phyloP scores from a whole-genome alignment of 192 early-diverging fungal genomes.

The Rhizophagus prolifer region DNA sequence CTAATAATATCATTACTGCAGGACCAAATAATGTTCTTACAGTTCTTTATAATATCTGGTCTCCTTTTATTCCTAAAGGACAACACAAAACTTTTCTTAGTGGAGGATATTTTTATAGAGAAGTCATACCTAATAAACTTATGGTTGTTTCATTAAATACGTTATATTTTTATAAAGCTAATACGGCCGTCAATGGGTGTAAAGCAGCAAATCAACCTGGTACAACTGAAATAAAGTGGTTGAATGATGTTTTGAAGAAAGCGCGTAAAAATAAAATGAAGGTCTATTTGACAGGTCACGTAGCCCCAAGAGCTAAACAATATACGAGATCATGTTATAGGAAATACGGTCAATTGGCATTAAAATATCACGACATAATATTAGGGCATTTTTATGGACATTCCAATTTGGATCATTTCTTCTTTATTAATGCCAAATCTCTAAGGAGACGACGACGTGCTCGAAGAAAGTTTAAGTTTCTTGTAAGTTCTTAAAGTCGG shows the following conservation, averaged over 20 bases:
- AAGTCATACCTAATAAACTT: constrained; percentile 54
- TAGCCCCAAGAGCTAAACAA: constrained; percentile 52
- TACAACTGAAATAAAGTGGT: constrained; percentile 64
- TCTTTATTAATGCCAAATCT: constrained; percentile 45
- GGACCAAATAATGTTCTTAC: constrained; percentile 53
- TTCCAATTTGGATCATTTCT: constrained; percentile 70
- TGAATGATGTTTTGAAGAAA: constrained; percentile 56
- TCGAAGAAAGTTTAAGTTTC: background rate
- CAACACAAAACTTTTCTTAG: constrained; percentile 60
- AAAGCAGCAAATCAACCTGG: constrained; percentile 56
- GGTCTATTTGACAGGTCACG: constrained; percentile 67
- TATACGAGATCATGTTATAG: constrained; percentile 45
- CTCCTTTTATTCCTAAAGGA: constrained; percentile 56
- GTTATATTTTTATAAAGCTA: constrained; percentile 70
- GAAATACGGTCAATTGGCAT: constrained; percentile 43
- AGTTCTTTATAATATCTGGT: constrained; percentile 55
- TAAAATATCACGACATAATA: constrained; percentile 51
- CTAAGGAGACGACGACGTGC: background rate
- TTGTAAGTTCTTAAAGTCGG: constrained; percentile 5
- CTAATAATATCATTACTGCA: constrained; percentile 62
- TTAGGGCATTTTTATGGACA: constrained; percentile 74
- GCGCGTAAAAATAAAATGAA: constrained; percentile 47
- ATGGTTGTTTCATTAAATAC: constrained; percentile 68
- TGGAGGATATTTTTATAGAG: constrained; percentile 67
- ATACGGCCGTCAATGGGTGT: constrained; percentile 68